Base-by-base conservation (phyloP, 139 green algal species). In the Tetradesmus lagerheimii region DNA sequence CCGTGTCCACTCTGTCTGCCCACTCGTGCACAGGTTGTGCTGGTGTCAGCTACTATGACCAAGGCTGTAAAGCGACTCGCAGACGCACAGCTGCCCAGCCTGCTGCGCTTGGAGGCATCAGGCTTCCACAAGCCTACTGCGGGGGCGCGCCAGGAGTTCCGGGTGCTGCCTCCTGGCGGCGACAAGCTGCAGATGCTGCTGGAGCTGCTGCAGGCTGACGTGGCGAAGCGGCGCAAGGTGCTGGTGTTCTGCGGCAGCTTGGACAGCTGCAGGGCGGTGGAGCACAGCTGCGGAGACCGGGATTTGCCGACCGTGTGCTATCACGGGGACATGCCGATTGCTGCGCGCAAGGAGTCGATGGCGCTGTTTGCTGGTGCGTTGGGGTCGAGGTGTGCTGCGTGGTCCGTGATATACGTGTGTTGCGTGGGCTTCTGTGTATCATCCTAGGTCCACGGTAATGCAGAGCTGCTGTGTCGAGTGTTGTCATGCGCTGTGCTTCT, bases 231-330 rank as follows among this genome's bases (percentile, higher is more conserved):
- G 16, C 82, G 87, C 43, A 92, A 92, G 78, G 78, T 92, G 80
- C 90, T 99, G 92, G 94, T 99, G 35, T 99, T 99, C 92, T 99
- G 96, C 95, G 99, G 99, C 96, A 99, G 97, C 5, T 53, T 98
- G 50, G 94, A 97, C 94, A 96, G 91, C 92, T 98, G 95, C 91
- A 89, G 96, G 20, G 97, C 97, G 2, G 96, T 97, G 43, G 97
- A 99, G 92, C 96, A 99, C 93, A 89, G 90, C 81, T 93, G 97
- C 43, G 25, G 41, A 0, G 98, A 99, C 90, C 57, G 82, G 2
- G 95, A 91, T 41, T 39, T 99, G 41, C 75, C 76, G 6, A 97
- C 95, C 0, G 92, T 98, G 74, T 98, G 96, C 92, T 99, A 99
- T 87, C 97, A 99, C 90, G 98, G 98, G 1, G 94, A 97, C 27